Evolutionary conservation across 345 rosid genomes (phyloP).

Genomic region (Aethionema arabicum): DNA sequence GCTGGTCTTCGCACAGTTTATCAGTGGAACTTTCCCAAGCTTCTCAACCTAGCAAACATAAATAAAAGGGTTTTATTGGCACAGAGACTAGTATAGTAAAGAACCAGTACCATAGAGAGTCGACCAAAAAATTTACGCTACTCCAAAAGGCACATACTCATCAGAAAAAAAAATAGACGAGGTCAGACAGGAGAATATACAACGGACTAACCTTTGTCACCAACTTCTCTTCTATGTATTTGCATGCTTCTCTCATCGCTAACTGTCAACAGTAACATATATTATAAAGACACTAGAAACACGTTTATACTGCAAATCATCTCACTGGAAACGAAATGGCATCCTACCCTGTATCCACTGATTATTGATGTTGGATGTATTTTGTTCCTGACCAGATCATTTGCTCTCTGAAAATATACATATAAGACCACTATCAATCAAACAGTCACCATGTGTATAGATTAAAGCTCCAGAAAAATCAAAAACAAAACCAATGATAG

Average conservation of each 20-base stretch:
- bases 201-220: slow-evolving; percentile 63
- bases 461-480: background rate
- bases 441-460: slow-evolving; percentile 1
- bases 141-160: background rate
- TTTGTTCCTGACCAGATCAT: slow-evolving; percentile 95
- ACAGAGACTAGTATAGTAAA: background rate
- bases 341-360: slow-evolving; percentile 83
- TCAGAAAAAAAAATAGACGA: background rate
- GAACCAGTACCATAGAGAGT: background rate
- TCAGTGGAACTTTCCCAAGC: slow-evolving; percentile 84
- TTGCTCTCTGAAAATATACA: slow-evolving; percentile 66
- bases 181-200: background rate
- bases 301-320: background rate
- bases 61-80: background rate
- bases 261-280: slow-evolving; percentile 49
- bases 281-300: slow-evolving; percentile 11
- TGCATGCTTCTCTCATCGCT: slow-evolving; percentile 99
- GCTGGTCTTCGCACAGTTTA: slow-evolving; percentile 96
- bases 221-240: slow-evolving; percentile 85
- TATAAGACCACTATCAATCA: slow-evolving; percentile 15
- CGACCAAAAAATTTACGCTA: background rate
- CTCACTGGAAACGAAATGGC: background rate
- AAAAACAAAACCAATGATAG: background rate
- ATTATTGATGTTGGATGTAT: slow-evolving; percentile 97
- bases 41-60: slow-evolving; percentile 67